These are phyloP conservation scores for Fusarium bactridioides DNA, from an alignment of 2,329 filamentous ascomycete species.

Conservation along the genomic window DNA sequence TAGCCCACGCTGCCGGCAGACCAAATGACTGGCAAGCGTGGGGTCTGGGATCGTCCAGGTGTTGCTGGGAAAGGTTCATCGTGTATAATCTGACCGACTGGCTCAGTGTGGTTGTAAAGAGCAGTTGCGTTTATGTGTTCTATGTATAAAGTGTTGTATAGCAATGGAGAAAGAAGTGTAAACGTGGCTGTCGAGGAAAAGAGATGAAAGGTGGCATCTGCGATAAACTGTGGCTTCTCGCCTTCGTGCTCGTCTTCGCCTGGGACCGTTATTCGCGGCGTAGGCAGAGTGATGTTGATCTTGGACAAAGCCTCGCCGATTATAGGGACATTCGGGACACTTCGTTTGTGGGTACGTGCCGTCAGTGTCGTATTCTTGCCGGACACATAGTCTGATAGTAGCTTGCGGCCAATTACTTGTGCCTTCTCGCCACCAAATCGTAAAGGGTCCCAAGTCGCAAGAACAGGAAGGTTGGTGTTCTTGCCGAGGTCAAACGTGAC, in stretches of 20 bases:
- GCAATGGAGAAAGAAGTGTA: constrained; percentile 79
- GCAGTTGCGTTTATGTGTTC: constrained; percentile 85
- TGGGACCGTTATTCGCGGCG: constrained; percentile 72
- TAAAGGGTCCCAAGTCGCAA: constrained; percentile 77
- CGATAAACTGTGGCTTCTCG: constrained; percentile 72
- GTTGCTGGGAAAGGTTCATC: constrained; percentile 77
- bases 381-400: constrained; percentile 87
- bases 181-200: constrained; percentile 88
- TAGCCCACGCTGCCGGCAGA: constrained; percentile 80
- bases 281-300: constrained; percentile 74
- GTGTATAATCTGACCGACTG: constrained; percentile 80
- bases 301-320: constrained; percentile 77
- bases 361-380: constrained; percentile 85
- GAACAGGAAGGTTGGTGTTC: constrained; percentile 74
- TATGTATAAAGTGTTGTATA: constrained; percentile 76
- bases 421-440: constrained; percentile 67
- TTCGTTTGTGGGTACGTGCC: constrained; percentile 73
- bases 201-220: constrained; percentile 85
- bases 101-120: constrained; percentile 81
- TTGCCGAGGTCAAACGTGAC: constrained; percentile 71
- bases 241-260: constrained; percentile 49
- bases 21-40: constrained; percentile 84
- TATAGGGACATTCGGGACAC: constrained; percentile 76
- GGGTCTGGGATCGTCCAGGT: constrained; percentile 76
- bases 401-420: constrained; percentile 68